Percentiles rank a stretch among this genome's conserved stretches.
Evolutionary conservation across 2,329 filamentous ascomycete genomes (phyloP).

Genomic region (Fusarium sp.): DNA sequence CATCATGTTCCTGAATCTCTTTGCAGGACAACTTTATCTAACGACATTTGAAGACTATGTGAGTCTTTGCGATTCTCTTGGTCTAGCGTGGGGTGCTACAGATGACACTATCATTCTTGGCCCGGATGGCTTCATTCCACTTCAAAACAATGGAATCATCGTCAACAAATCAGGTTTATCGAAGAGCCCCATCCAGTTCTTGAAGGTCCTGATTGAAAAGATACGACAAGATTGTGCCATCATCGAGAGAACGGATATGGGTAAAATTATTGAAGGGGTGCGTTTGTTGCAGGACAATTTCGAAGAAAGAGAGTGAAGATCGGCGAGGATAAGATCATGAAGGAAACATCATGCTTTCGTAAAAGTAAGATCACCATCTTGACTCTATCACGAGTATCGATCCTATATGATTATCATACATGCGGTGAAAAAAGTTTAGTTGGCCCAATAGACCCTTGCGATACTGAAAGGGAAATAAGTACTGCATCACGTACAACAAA

Average conservation of each 20-base stretch:
- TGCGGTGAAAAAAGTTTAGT: too few species aligned
- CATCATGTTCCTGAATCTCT: conserved; percentile 71
- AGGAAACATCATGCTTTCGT: too few species aligned
- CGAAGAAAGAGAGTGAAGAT: not conserved
- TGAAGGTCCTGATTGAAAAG: conserved; percentile 55
- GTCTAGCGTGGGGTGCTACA: conserved; percentile 57
- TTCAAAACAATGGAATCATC: conserved; percentile 1
- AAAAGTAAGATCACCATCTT: too few species aligned
- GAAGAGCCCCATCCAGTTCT: conserved; percentile 57
- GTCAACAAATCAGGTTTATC: conserved; percentile 47
- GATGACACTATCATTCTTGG: conserved; percentile 45
- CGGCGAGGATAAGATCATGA: too few species aligned
- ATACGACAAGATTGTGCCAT: conserved; percentile 56
- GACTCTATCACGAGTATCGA: too few species aligned
- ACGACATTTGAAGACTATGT: conserved; percentile 68
- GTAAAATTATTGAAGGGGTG: conserved; percentile 55
- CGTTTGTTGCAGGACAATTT: conserved; percentile 46
- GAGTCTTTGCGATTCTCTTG: conserved; percentile 66
- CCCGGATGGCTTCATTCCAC: conserved; percentile 55
- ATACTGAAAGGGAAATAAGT: too few species aligned
- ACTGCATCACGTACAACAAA: too few species aligned
- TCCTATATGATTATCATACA: too few species aligned
- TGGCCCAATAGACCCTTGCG: too few species aligned
- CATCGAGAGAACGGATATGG: conserved; percentile 61
- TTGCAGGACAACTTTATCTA: conserved; percentile 78